Evolutionary conservation across 139 green algal species (phyloP).

Genomic region (Tetraselmis chui): DNA sequence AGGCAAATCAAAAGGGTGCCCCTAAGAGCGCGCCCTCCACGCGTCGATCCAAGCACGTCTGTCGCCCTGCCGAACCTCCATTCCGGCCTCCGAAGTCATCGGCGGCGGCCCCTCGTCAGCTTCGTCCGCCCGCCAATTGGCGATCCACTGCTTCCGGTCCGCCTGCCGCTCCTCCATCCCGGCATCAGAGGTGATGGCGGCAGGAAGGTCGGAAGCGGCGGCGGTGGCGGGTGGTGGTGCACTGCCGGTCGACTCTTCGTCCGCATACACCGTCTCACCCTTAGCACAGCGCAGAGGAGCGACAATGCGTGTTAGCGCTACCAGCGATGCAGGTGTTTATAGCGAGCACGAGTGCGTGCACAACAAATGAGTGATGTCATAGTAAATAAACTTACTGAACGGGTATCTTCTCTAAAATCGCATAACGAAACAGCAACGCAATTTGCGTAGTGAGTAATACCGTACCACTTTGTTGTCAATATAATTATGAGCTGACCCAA

Average conservation of each 20-base stretch:
- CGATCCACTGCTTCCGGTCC: not conserved
- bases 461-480: too few relatives aligned
- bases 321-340: too few relatives aligned
- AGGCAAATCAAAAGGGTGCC: too few relatives aligned
- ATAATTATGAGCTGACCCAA: too few relatives aligned
- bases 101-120: not conserved
- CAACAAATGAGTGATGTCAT: not conserved
- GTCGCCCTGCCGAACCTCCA: not conserved
- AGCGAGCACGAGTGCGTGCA: too few relatives aligned
- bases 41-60: not conserved
- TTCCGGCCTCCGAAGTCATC: not conserved
- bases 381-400: not conserved
- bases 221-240: too few relatives aligned
- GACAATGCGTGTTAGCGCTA: not conserved
- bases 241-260: not conserved
- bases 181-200: not conserved
- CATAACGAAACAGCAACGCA: too few relatives aligned
- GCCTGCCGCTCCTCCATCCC: not conserved
- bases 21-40: not conserved
- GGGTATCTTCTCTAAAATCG: too few relatives aligned
- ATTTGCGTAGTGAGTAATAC: too few relatives aligned
- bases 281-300: not conserved
- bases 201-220: too few relatives aligned
- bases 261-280: not conserved
- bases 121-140: not conserved